Conservation (phyloP, 2,329 filamentous ascomycete genomes). For the Mycosphaerelloides madeirae region DNA sequence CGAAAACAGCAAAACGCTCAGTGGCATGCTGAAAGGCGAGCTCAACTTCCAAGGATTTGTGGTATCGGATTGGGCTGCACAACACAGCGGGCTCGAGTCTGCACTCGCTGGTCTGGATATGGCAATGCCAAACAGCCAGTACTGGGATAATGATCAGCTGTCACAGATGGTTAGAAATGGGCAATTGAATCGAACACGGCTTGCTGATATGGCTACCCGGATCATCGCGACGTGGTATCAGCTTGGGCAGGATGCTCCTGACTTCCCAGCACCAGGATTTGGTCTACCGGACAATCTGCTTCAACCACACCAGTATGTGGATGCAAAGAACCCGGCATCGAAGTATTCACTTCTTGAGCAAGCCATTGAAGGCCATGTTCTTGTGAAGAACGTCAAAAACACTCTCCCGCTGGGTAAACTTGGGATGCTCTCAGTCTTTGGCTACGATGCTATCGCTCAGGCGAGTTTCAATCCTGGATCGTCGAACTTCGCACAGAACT, state of each 20-base stretch:
- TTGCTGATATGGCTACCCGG: conserved; percentile 58
- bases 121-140: conserved; percentile 55
- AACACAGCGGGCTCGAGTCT: conserved; percentile 56
- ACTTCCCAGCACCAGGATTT: conserved; percentile 36
- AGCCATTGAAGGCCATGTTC: conserved; percentile 59
- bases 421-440: conserved; percentile 55
- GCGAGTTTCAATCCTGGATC: conserved; percentile 24
- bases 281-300: conserved; percentile 51
- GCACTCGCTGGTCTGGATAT: conserved; percentile 63
- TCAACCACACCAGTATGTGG: conserved; percentile 49
- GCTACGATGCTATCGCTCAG: conserved; percentile 51
- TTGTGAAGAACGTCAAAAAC: conserved; percentile 57
- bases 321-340: conserved; percentile 51
- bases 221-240: conserved; percentile 54
- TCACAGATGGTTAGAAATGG: conserved; percentile 57
- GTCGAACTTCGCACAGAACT: conserved; percentile 22
- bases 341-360: conserved; percentile 51
- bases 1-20: conserved; percentile 64
- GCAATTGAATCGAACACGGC: conserved; percentile 50
- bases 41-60: conserved; percentile 68
- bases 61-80: conserved; percentile 66
- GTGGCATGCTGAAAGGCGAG: conserved; percentile 68
- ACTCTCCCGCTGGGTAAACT: conserved; percentile 51
- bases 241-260: conserved; percentile 48
- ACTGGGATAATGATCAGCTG: conserved; percentile 40